Percentiles rank a stretch among this genome's conserved stretches.
Conservation (phyloP, 768 basidiomycete species). For the Pholiota conissans region DNA sequence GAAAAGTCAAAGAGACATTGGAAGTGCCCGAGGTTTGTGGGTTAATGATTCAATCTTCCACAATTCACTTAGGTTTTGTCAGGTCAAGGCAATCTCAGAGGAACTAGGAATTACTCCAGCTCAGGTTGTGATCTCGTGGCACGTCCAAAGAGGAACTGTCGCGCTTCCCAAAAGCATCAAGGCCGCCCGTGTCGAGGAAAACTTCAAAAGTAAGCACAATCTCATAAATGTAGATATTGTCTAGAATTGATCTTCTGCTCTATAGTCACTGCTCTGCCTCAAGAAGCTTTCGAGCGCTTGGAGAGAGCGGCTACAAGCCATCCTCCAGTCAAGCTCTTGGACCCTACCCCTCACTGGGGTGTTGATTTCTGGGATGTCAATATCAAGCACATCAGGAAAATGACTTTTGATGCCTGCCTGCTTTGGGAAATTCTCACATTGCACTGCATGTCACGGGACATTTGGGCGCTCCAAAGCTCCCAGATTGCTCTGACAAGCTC, state of each 20-base stretch:
- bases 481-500: too few relatives aligned
- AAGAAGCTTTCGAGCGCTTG: slow-evolving; percentile 39
- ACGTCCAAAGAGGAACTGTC: slow-evolving; percentile 71
- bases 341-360: slow-evolving; percentile 7
- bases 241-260: too few relatives aligned
- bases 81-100: slow-evolving; percentile 60
- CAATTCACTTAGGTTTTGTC: background rate
- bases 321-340: slow-evolving; percentile 5
- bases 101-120: slow-evolving; percentile 72
- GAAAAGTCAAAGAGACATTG: slow-evolving; percentile 58
- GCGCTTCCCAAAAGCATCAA: slow-evolving; percentile 83
- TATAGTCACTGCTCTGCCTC: slow-evolving; percentile 41
- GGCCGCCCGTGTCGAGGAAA: slow-evolving; percentile 65
- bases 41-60: background rate
- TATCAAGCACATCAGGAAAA: background rate
- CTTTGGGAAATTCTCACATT: too few relatives aligned
- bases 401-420: too few relatives aligned
- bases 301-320: slow-evolving; percentile 56
- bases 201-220: slow-evolving; percentile 50
- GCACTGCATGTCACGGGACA: too few relatives aligned
- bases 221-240: background rate
- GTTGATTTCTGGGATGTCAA: slow-evolving; percentile 10
- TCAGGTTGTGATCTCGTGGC: slow-evolving; percentile 75
- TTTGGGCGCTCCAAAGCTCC: too few relatives aligned
- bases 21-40: slow-evolving; percentile 48